Evolutionary conservation across 2,329 filamentous ascomycete species (phyloP).

Genomic region (Thelonectria blattea): DNA sequence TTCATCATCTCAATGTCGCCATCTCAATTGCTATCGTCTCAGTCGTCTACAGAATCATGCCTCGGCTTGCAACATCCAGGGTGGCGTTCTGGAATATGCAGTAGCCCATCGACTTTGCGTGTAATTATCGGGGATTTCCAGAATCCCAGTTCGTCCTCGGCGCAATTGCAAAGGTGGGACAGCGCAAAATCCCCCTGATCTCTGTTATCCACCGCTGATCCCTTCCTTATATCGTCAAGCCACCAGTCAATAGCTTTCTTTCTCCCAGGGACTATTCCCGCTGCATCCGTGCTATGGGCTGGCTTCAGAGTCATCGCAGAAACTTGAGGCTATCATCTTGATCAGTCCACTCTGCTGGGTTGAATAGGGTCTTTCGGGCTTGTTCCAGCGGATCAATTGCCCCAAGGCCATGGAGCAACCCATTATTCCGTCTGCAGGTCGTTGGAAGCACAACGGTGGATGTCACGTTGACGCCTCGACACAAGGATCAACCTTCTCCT

Average conservation of each 20-base stretch:
- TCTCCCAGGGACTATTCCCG: not conserved
- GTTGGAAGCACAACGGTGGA: not conserved
- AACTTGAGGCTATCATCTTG: not conserved
- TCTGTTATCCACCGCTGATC: not conserved
- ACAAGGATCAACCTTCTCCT: not conserved
- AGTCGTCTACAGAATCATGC: not conserved
- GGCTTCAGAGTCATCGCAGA: not conserved
- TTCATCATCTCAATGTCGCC: too few relatives aligned
- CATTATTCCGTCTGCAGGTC: not conserved
- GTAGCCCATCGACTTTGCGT: not conserved
- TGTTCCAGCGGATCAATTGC: not conserved
- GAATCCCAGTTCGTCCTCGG: conserved; percentile 1
- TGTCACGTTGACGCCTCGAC: not conserved
- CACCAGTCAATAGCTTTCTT: not conserved
- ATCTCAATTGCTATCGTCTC: too few relatives aligned
- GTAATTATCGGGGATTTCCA: not conserved
- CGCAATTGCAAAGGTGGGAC: not conserved
- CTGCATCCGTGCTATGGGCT: not conserved
- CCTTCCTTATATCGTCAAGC: not conserved
- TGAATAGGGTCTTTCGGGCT: not conserved
- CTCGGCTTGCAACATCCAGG: not conserved
- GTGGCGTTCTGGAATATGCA: not conserved
- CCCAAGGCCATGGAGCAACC: too few relatives aligned
- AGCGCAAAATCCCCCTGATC: not conserved
- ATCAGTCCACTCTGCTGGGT: not conserved